Evolutionary conservation across 1,284 basidiomycete species (phyloP).

Genomic region (Crocinoboletus sp.): DNA sequence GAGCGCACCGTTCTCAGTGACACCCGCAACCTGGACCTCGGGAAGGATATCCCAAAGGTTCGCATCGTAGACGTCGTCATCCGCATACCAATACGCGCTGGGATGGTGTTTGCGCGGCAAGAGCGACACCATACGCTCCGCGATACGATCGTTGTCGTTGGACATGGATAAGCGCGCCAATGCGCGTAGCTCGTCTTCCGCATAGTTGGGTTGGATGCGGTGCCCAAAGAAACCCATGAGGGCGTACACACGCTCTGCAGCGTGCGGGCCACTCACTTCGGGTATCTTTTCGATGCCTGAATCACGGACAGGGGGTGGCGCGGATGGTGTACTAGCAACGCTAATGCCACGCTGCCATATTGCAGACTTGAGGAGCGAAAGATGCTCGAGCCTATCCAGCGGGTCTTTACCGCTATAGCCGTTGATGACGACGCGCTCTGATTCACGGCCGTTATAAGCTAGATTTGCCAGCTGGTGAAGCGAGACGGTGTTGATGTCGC

Average conservation of each 20-base stretch:
- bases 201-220: slow-evolving; percentile 13
- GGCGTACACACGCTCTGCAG: slow-evolving; percentile 19
- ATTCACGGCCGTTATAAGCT: slow-evolving; percentile 7
- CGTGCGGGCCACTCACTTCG: background rate
- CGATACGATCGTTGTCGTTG: slow-evolving; percentile 21
- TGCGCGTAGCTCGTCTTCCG: slow-evolving; percentile 15
- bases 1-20: slow-evolving; percentile 17
- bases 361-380: slow-evolving; percentile 14
- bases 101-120: slow-evolving; percentile 1
- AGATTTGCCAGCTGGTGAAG: slow-evolving; percentile 13
- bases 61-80: slow-evolving; percentile 14
- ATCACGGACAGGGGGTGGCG: background rate
- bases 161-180: slow-evolving; percentile 21
- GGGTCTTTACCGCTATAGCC: background rate
- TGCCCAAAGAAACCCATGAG: slow-evolving; percentile 23
- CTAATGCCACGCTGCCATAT: slow-evolving; percentile 15
- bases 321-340: background rate
- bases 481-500: background rate
- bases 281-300: background rate
- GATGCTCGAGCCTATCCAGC: slow-evolving; percentile 15
- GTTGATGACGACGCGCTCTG: slow-evolving; percentile 2
- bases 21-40: slow-evolving; percentile 17
- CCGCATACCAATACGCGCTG: slow-evolving; percentile 14
- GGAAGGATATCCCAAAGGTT: slow-evolving; percentile 20
- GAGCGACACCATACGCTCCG: slow-evolving; percentile 20